These are phyloP conservation scores for Penicillium mononematosum DNA, from an alignment of 495 filamentous ascomycete species.

Conservation along the genomic window DNA sequence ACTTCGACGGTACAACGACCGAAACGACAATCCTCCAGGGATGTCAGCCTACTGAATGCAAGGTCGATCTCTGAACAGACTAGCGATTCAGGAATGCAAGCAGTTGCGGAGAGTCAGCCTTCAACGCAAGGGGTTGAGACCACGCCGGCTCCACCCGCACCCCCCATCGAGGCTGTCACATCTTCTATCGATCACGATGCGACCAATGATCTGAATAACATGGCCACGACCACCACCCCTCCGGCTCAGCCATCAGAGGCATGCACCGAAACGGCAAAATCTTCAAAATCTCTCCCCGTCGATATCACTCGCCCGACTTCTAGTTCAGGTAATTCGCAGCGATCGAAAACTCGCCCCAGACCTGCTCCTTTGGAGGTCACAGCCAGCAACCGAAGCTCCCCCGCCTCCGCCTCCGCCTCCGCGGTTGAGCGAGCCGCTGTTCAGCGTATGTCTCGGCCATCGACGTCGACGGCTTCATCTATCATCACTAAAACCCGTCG, in stretches of 20 bases:
- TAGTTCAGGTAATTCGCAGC: constrained; percentile 37
- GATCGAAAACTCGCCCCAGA: constrained; percentile 28
- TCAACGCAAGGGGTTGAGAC: constrained; percentile 36
- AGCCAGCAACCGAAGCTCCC: constrained; percentile 26
- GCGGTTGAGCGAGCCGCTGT: constrained; percentile 49
- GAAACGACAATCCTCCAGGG: constrained; percentile 35
- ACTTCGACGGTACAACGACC: constrained; percentile 35
- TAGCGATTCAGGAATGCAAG: constrained; percentile 25
- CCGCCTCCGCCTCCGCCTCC: constrained; percentile 20
- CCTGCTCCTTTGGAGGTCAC: constrained; percentile 31
- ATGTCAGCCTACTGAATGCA: constrained; percentile 26
- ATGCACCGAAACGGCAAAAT: constrained; percentile 13
- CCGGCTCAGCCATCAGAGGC: constrained; percentile 9
- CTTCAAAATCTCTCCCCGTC: constrained; percentile 5
- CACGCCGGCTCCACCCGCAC: constrained; percentile 24
- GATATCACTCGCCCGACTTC: constrained; percentile 26
- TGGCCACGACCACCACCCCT: constrained; percentile 17
- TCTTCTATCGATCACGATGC: constrained; percentile 21
- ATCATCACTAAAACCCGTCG: constrained; percentile 34
- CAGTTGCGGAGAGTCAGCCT: constrained; percentile 21
- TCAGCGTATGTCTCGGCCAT: constrained; percentile 45
- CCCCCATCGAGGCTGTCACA: constrained; percentile 28
- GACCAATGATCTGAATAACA: constrained; percentile 23
- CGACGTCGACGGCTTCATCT: constrained; percentile 35
- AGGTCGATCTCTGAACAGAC: constrained; percentile 28